Percentiles rank a stretch among this genome's conserved stretches.
Conservation (phyloP, 148 eudicot genomes). For the Salicornia ramosissima region DNA sequence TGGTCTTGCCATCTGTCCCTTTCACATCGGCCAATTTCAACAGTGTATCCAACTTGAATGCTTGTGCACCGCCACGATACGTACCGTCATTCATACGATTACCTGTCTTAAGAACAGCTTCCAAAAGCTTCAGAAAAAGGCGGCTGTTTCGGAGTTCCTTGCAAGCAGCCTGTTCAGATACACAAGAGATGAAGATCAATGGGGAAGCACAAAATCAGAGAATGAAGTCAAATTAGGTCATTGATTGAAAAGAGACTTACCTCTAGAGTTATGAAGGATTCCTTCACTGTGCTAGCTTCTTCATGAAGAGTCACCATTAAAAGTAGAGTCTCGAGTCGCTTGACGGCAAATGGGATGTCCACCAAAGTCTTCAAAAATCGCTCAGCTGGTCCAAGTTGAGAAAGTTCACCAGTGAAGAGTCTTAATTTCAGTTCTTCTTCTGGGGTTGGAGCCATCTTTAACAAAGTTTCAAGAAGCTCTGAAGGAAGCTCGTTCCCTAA, state of each 20-base stretch:
- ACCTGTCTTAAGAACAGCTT: constrained; percentile 80
- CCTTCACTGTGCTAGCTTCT: constrained; percentile 48
- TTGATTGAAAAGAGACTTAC: constrained; percentile 21
- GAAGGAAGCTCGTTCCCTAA: constrained; percentile 60
- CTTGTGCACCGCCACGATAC: constrained; percentile 73
- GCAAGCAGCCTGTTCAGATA: constrained; percentile 57
- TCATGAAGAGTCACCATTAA: constrained; percentile 68
- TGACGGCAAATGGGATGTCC: constrained; percentile 66
- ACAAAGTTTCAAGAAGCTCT: constrained; percentile 63
- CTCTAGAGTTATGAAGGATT: constrained; percentile 59
- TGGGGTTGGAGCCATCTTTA: constrained; percentile 73
- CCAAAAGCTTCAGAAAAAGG: constrained; percentile 73
- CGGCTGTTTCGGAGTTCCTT: constrained; percentile 57
- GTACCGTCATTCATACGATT: constrained; percentile 83
- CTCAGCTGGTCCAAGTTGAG: constrained; percentile 77
- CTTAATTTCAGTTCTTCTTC: constrained; percentile 73
- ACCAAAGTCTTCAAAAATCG: constrained; percentile 67
- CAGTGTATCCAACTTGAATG: constrained; percentile 72
- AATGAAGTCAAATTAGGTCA: neutral
- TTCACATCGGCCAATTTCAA: constrained; percentile 70
- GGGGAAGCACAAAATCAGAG: neutral
- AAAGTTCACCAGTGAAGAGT: constrained; percentile 49
- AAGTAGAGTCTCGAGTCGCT: constrained; percentile 55
- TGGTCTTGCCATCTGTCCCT: constrained; percentile 76
- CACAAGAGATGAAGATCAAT: constrained; percentile 2